phyloP scores from a whole-genome alignment of 2,329 filamentous ascomycete species.

The Aaosphaeria pasadenensis region DNA sequence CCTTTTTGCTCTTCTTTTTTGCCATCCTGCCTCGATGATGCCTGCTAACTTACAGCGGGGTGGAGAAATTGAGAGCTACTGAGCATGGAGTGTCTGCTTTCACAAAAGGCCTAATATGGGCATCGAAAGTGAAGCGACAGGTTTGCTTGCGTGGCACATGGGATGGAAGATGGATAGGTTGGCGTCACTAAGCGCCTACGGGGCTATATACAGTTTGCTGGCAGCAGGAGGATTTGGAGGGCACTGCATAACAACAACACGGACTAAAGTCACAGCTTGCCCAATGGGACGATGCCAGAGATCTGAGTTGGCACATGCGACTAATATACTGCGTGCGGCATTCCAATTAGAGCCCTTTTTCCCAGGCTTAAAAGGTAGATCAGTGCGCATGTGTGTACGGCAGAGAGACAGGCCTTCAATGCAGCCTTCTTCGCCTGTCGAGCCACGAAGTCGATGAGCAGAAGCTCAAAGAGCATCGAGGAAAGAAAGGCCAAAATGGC shows the following conservation, averaged over 20 bases:
- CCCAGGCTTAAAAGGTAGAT: too few relatives aligned
- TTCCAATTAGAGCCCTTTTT: constrained; percentile 23
- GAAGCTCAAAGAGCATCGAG: too few relatives aligned
- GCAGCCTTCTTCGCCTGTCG: too few relatives aligned
- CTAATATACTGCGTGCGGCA: constrained; percentile 24
- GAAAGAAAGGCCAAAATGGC: too few relatives aligned
- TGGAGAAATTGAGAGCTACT: constrained; percentile 7
- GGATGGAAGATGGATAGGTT: constrained; percentile 26
- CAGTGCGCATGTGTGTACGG: too few relatives aligned
- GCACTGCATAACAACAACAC: constrained; percentile 28
- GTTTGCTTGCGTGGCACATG: constrained; percentile 38
- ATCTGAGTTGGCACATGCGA: constrained; percentile 30
- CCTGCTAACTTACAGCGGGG: neutral
- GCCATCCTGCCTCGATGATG: constrained; percentile 19
- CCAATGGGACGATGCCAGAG: constrained; percentile 31
- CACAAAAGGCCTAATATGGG: constrained; percentile 14
- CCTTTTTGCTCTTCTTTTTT: constrained; percentile 31
- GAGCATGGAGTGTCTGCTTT: constrained; percentile 21
- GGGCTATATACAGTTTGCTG: constrained; percentile 32
- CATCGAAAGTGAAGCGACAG: constrained; percentile 21
- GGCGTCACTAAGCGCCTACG: constrained; percentile 29
- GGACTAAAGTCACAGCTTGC: constrained; percentile 18
- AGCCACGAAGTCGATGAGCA: too few relatives aligned
- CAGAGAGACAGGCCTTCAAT: too few relatives aligned
- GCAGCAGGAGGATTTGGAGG: constrained; percentile 19